Evolutionary conservation across 352 stramenopile species (phyloP).

Genomic region (Phytophthora sp.): DNA sequence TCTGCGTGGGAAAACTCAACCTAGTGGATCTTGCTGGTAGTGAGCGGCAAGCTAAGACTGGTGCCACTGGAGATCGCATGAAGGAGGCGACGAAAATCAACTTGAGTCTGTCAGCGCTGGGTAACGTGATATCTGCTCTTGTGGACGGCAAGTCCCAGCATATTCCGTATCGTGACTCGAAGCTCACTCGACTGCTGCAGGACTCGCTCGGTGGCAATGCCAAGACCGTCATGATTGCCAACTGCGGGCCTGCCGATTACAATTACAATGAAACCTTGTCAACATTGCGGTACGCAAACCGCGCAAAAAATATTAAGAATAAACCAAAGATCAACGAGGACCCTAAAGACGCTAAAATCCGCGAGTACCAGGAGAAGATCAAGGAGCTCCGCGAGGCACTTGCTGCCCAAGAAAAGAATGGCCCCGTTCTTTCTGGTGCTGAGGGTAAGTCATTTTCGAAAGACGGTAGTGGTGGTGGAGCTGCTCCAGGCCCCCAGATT

Average conservation of each 20-base stretch:
- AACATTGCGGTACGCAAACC: slow-evolving; percentile 94
- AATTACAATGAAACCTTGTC: slow-evolving; percentile 96
- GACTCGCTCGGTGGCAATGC: slow-evolving; percentile 96
- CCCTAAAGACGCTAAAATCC: slow-evolving; percentile 71
- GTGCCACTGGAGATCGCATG: slow-evolving; percentile 90
- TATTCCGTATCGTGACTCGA: slow-evolving; percentile 93
- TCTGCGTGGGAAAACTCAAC: slow-evolving; percentile 95
- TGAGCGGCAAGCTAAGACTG: slow-evolving; percentile 94
- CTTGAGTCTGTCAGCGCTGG: slow-evolving; percentile 73
- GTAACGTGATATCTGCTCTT: slow-evolving; percentile 86
- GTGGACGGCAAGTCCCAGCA: slow-evolving; percentile 92
- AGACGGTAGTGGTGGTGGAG: slow-evolving; percentile 23
- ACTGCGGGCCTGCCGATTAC: slow-evolving; percentile 95
- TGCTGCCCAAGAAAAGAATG: slow-evolving; percentile 64
- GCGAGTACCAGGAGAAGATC: slow-evolving; percentile 70
- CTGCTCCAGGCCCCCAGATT: slow-evolving; percentile 47
- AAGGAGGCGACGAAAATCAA: slow-evolving; percentile 96
- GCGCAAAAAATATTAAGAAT: slow-evolving; percentile 96
- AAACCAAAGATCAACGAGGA: slow-evolving; percentile 94
- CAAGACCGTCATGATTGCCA: slow-evolving; percentile 98
- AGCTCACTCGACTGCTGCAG: slow-evolving; percentile 88
- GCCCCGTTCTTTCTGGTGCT: not conserved
- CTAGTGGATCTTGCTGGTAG: slow-evolving; percentile 96
- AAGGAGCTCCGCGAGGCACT: slow-evolving; percentile 59
- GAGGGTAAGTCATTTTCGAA: slow-evolving; percentile 25